Conservation (phyloP, 345 rosid species). For the Stellera chamaejasme region DNA sequence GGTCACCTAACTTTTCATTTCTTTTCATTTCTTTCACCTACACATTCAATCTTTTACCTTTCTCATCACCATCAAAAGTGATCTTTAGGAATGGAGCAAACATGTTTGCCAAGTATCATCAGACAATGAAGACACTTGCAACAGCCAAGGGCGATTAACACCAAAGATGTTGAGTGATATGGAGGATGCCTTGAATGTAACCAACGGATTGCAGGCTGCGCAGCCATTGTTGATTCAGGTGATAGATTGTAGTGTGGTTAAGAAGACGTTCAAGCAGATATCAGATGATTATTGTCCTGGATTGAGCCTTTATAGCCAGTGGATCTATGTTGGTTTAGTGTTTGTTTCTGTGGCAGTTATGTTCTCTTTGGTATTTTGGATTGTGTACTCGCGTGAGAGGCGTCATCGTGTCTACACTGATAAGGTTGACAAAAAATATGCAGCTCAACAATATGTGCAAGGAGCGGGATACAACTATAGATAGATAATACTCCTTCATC, state of each 20-base stretch:
- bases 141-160: conserved; percentile 32
- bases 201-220: conserved; percentile 27
- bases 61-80: neutral
- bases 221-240: conserved; percentile 31
- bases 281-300: conserved; percentile 20
- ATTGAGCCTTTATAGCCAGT: conserved; percentile 23
- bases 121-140: conserved; percentile 31
- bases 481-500: no score
- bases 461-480: no score
- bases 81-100: conserved; percentile 41
- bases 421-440: conserved; percentile 4
- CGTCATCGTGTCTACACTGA: conserved; percentile 26
- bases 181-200: conserved; percentile 32
- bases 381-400: conserved; percentile 35
- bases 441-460: neutral
- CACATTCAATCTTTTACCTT: neutral
- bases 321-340: conserved; percentile 37
- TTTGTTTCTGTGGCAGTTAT: conserved; percentile 33
- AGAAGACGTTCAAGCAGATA: conserved; percentile 27
- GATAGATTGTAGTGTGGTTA: conserved; percentile 30
- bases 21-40: no score
- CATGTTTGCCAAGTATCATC: conserved; percentile 36
- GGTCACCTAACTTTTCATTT: conserved; percentile 20
- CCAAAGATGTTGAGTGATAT: conserved; percentile 25
- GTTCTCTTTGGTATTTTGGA: conserved; percentile 43